Evolutionary conservation across 768 basidiomycete genomes (phyloP), one percentile per base, ranked within the genome.

Genomic region (Kwoniella botswanensis): DNA sequence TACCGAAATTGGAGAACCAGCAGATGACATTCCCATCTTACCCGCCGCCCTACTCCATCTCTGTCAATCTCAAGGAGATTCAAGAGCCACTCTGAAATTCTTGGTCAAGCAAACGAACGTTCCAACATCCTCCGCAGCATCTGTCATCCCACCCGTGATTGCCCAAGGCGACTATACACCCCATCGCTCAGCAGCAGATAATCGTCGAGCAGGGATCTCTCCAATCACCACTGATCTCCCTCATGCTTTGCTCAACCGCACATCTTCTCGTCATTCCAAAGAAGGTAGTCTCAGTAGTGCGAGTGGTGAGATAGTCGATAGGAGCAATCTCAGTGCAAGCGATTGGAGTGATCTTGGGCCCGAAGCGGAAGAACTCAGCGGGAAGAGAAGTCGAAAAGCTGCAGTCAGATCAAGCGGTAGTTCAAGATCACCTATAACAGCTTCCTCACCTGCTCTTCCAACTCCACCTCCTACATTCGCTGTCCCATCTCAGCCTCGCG

Each of bases 1-100:
- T 71, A 96, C 94, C 0, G 92, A 93, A 83, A 91, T 97, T 76
- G 92, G 92, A 69, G 87, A 88, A 29, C 90, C 86, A 73, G 91
- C 91, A 18, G 88, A 91, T 55, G 89, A 92, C 4, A 89, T 90
- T 15, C 88, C 93, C 7, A 84, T 97, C 42, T 84, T 88, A 13
- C 88, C 91, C 71, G 90, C 93, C 35, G 86, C 86, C 71, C 85
- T 98, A 6, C 87, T 92, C 76, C 86, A 88, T 18, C 86, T 94
- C 44, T 93, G 93, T 82, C 86, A 86, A 65, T 86, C 89, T 53
- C 84, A 88, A 9, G 93, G 92, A 46, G 94, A 97, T 82, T 85
- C 88, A 29, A 90, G 87, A 78, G 93, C 93, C 17, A 88, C 89
- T 22, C 89, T 96, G 78, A 94, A 94, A 83, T 90, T 97, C 71